phyloP scores from a whole-genome alignment of 2,329 filamentous ascomycete genomes.

The Dichotomopilus funicola region DNA sequence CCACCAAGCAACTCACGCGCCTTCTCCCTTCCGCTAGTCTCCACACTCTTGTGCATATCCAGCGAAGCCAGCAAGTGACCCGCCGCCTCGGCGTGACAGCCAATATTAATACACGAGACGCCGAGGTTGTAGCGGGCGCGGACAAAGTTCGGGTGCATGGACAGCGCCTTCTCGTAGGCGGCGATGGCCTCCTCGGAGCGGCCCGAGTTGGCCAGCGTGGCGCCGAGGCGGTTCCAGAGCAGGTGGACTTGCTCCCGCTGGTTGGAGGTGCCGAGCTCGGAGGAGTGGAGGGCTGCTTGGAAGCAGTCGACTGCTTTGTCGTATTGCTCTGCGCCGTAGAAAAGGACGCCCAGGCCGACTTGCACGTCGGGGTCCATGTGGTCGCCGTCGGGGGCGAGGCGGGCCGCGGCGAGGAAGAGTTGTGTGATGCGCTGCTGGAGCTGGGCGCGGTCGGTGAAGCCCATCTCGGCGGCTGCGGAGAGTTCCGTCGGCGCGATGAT shows the following conservation, averaged over 20 bases:
- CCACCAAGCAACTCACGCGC: slow-evolving; percentile 74
- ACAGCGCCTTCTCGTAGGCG: slow-evolving; percentile 88
- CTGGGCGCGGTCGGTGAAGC: slow-evolving; percentile 86
- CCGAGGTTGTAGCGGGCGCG: slow-evolving; percentile 94
- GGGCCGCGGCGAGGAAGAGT: slow-evolving; percentile 86
- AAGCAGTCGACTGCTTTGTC: slow-evolving; percentile 99
- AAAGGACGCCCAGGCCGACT: slow-evolving; percentile 90
- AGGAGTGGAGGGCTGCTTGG: slow-evolving; percentile 78
- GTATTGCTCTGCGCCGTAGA: slow-evolving; percentile 97
- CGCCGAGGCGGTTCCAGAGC: slow-evolving; percentile 94
- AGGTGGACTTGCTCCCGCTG: slow-evolving; percentile 82
- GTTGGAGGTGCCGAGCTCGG: slow-evolving; percentile 77
- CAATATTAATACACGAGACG: slow-evolving; percentile 95
- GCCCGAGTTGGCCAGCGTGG: slow-evolving; percentile 90
- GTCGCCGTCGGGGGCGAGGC: slow-evolving; percentile 82
- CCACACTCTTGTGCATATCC: slow-evolving; percentile 91
- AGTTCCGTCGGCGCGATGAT: slow-evolving; percentile 68
- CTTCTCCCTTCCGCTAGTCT: slow-evolving; percentile 74
- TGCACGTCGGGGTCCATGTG: slow-evolving; percentile 99
- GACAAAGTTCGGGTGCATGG: slow-evolving; percentile 90
- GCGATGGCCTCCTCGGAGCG: slow-evolving; percentile 93
- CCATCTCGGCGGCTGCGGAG: slow-evolving; percentile 72
- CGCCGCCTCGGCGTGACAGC: slow-evolving; percentile 87
- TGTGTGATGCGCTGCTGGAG: slow-evolving; percentile 87
- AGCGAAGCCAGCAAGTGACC: slow-evolving; percentile 87